Percentiles rank a stretch among this genome's conserved stretches.
phyloP scores from a whole-genome alignment of 805 yeast species.

The Candida dajiaensis region DNA sequence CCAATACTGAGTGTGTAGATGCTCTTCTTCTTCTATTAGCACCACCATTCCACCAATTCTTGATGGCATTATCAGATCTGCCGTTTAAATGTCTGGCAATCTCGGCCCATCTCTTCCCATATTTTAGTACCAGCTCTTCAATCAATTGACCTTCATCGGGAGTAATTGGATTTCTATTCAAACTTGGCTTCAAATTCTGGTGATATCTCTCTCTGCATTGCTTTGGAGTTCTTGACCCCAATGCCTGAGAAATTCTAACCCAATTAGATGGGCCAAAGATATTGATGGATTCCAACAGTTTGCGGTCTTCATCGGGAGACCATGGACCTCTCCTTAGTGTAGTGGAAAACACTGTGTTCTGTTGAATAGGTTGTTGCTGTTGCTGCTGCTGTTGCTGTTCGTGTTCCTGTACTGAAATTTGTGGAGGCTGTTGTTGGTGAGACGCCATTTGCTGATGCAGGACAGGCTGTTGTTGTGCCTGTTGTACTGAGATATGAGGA shows the following conservation, averaged over 20 bases:
- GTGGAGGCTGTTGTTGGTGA: constrained; percentile 4
- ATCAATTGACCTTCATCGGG: constrained; percentile 78
- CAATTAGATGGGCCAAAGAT: constrained; percentile 79
- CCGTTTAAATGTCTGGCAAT: constrained; percentile 85
- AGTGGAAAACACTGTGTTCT: not conserved
- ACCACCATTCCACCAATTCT: constrained; percentile 97
- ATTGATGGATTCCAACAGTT: constrained; percentile 61
- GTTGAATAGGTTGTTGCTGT: not conserved
- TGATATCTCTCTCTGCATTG: constrained; percentile 91
- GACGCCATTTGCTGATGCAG: not conserved
- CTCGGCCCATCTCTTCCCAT: constrained; percentile 93
- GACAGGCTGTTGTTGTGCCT: not conserved
- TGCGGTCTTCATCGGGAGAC: constrained; percentile 80
- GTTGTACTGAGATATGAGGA: not conserved
- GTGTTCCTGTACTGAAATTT: not conserved
- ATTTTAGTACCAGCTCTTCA: constrained; percentile 68
- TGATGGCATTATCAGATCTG: constrained; percentile 83
- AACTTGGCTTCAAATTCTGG: constrained; percentile 81
- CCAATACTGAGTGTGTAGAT: constrained; percentile 25
- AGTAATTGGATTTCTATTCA: constrained; percentile 77
- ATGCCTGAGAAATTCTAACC: constrained; percentile 74
- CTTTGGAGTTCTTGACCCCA: constrained; percentile 79
- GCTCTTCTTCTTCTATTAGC: constrained; percentile 74
- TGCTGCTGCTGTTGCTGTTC: not conserved
- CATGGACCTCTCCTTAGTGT: constrained; percentile 70